Conservation (phyloP, 2,329 filamentous ascomycete genomes). For the Parastagonospora nodorum region DNA sequence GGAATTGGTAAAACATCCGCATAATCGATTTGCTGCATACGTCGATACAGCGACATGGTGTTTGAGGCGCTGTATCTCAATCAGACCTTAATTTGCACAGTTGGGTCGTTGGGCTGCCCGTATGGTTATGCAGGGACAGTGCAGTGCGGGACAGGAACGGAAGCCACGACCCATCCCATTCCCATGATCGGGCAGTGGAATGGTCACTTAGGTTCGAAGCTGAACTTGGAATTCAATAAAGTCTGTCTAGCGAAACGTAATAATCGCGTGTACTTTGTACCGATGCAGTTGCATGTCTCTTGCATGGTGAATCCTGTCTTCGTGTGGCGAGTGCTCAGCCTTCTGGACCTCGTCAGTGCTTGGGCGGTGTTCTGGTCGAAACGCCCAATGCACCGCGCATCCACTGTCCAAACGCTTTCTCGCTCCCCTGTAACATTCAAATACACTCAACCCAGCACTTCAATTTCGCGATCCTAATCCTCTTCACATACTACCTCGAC, state of each 20-base stretch:
- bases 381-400: slow-evolving; percentile 23
- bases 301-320: neutral
- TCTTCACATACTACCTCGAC: neutral
- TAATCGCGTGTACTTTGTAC: neutral
- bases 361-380: slow-evolving; percentile 27
- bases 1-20: too few relatives aligned
- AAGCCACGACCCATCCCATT: slow-evolving; percentile 1
- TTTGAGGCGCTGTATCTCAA: neutral
- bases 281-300: too few relatives aligned
- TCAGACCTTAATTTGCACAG: slow-evolving; percentile 3
- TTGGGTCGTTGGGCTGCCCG: slow-evolving; percentile 11
- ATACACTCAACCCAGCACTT: slow-evolving; percentile 4
- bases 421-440: slow-evolving; percentile 10
- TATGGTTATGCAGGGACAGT: slow-evolving; percentile 31
- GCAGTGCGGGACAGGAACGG: slow-evolving; percentile 1
- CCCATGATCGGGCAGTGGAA: slow-evolving; percentile 3
- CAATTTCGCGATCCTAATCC: neutral
- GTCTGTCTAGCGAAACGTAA: neutral
- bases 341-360: slow-evolving; percentile 23
- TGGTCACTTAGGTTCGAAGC: neutral
- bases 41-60: neutral
- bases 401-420: slow-evolving; percentile 23
- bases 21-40: too few relatives aligned
- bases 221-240: neutral
- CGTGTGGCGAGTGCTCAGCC: slow-evolving; percentile 20